These are phyloP conservation scores for Acanthamoeba castellanii DNA, from an alignment of 208 protist genomes.

Conservation along the genomic window DNA sequence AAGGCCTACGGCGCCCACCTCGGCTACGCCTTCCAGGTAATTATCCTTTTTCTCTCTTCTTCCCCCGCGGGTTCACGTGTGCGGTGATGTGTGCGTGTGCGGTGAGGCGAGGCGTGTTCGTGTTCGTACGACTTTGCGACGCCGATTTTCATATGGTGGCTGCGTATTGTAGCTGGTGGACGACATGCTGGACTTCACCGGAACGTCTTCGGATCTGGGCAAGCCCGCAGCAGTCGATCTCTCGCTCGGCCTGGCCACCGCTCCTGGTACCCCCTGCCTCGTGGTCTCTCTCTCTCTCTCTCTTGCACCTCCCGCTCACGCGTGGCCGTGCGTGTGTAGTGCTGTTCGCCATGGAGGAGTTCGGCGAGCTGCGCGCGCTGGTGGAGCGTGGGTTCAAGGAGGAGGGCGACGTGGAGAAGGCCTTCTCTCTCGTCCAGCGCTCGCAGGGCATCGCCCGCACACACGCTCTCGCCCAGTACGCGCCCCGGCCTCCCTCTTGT, in stretches of 20 bases:
- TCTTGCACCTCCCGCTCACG: neutral
- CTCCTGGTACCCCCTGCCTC: constrained; percentile 75
- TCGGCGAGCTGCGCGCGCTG: constrained; percentile 74
- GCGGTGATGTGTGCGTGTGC: too few species aligned
- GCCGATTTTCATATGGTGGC: too few species aligned
- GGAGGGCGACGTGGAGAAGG: constrained; percentile 78
- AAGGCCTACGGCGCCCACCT: constrained; percentile 93
- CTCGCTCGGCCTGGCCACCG: constrained; percentile 77
- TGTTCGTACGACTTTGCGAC: too few species aligned
- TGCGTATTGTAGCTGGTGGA: constrained; percentile 91
- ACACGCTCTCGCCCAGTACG: constrained; percentile 6
- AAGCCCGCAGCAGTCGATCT: constrained; percentile 81
- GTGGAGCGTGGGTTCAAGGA: constrained; percentile 78
- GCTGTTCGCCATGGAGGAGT: constrained; percentile 81
- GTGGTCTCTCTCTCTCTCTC: neutral
- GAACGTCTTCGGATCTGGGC: constrained; percentile 74
- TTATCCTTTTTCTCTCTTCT: neutral
- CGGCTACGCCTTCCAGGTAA: constrained; percentile 94
- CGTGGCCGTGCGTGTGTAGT: neutral
- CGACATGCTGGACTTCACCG: constrained; percentile 95
- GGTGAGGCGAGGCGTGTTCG: too few species aligned
- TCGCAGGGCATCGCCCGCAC: constrained; percentile 44
- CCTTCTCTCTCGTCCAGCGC: constrained; percentile 49
- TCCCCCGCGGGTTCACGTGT: neutral
- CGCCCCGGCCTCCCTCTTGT: neutral